Evolutionary conservation across 2,329 filamentous ascomycete genomes (phyloP), one percentile per base, ranked within the genome.

Genomic region (Sarocladiaceae sp.): DNA sequence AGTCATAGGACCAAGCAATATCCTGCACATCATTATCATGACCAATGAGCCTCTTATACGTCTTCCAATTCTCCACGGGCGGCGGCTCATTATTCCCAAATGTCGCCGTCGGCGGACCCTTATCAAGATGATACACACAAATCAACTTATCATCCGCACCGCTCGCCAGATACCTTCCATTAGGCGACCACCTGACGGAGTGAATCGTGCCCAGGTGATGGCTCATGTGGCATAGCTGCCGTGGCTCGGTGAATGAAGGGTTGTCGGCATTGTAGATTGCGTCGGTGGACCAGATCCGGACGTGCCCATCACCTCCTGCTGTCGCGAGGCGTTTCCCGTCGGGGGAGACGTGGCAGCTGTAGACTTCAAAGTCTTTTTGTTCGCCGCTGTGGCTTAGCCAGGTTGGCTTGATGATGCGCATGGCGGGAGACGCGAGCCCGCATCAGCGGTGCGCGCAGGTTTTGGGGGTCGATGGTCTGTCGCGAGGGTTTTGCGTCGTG

Each of bases 11-110:
- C 94, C 94, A 99, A 26, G 91, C 94, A 54, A 99, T 76, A 72
- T 99, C 95, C 70, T 99, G 94, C 4, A 99, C 92, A 72, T 99
- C 94, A 65, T 97, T 99, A 64, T 99, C 94, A 67, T 99, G 95
- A 15, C 94, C 95, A 54, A 97, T 94, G 50, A 99, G 76, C 57
- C 94, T 86, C 65, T 90, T 89, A 62, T 92, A 87, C 20, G 96
- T 96, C 70, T 96, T 92, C 94, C 94, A 99, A 62, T 97, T 97
- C 76, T 99, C 94, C 44, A 96, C 88, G 0, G 93, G 91, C 2
- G 93, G 90, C 26, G 90, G 84, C 66, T 97, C 94, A 67, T 92
- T 94, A 49, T 88, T 83, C 83, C 90, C 91, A 68, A 96, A 96
- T 10, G 88, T 87, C 10, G 88, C 82, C 50, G 87, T 80, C 62